phyloP scores from a whole-genome alignment of 2,329 filamentous ascomycete genomes.

The Colletotrichum melonis region DNA sequence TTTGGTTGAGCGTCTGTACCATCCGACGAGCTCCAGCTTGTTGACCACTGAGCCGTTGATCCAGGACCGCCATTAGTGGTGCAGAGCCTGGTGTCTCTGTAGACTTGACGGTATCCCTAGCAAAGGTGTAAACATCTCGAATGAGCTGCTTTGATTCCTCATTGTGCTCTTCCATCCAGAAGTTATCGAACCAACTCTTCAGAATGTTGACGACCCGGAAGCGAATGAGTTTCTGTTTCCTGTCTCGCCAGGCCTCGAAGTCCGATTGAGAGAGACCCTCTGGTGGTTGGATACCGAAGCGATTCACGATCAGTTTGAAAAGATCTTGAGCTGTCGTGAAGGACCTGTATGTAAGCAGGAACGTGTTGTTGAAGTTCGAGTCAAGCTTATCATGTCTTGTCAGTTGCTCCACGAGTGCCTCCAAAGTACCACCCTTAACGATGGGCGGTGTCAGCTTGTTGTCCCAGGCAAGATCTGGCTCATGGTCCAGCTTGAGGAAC shows the following conservation, averaged over 20 bases:
- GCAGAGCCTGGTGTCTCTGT: slow-evolving; percentile 92
- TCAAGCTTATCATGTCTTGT: slow-evolving; percentile 96
- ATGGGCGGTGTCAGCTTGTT: slow-evolving; percentile 79
- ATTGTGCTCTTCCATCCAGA: slow-evolving; percentile 96
- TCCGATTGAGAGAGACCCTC: slow-evolving; percentile 80
- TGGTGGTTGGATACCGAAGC: slow-evolving; percentile 93
- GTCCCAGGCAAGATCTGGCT: slow-evolving; percentile 91
- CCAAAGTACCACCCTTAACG: slow-evolving; percentile 88
- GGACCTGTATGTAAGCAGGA: slow-evolving; percentile 94
- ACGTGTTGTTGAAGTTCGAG: slow-evolving; percentile 96
- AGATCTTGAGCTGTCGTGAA: slow-evolving; percentile 92
- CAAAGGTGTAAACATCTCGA: slow-evolving; percentile 89
- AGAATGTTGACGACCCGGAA: slow-evolving; percentile 98
- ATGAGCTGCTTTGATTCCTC: slow-evolving; percentile 87
- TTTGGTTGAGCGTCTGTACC: slow-evolving; percentile 85
- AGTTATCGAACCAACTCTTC: slow-evolving; percentile 98
- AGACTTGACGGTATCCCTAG: slow-evolving; percentile 89
- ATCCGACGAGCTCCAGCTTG: slow-evolving; percentile 88
- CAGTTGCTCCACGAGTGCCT: slow-evolving; percentile 92
- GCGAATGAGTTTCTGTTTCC: slow-evolving; percentile 94
- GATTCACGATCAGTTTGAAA: slow-evolving; percentile 90
- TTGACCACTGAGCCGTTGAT: slow-evolving; percentile 88
- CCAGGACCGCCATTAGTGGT: slow-evolving; percentile 86
- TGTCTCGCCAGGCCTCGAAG: slow-evolving; percentile 88
- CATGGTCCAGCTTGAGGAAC: slow-evolving; percentile 87